These are phyloP conservation scores for Ilyonectria sp. DNA, from an alignment of 2,329 filamentous ascomycete species.

Conservation along the genomic window DNA sequence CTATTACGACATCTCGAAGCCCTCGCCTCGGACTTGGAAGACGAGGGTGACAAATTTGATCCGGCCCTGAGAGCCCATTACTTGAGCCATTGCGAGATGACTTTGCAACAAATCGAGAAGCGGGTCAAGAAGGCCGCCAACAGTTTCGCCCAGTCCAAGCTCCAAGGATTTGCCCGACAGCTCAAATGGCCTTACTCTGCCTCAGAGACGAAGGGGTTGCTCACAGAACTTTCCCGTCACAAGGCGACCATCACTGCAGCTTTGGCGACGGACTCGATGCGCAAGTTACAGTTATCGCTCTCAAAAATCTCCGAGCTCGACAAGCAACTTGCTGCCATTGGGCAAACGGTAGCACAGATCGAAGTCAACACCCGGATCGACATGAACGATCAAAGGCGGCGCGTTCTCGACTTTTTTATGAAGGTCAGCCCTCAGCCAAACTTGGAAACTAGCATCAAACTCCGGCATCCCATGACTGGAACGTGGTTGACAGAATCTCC, in stretches of 20 bases:
- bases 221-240: conserved; percentile 28
- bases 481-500: conserved; percentile 21
- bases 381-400: neutral
- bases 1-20: conserved; percentile 12
- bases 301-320: neutral
- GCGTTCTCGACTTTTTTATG: conserved; percentile 20
- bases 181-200: conserved; percentile 38
- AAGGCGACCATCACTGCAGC: conserved; percentile 32
- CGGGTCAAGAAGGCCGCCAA: conserved; percentile 3
- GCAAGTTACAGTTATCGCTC: conserved; percentile 3
- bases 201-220: conserved; percentile 18
- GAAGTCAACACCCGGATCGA: conserved; percentile 30
- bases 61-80: conserved; percentile 14
- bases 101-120: neutral
- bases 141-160: conserved; percentile 8
- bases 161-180: neutral
- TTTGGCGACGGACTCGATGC: conserved; percentile 23
- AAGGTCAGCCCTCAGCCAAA: conserved; percentile 5
- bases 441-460: conserved; percentile 3
- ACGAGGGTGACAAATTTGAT: conserved; percentile 7
- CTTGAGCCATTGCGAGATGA: conserved; percentile 19
- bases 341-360: neutral
- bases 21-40: conserved; percentile 20
- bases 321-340: accelerated
- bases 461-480: conserved; percentile 27